Evolutionary conservation across 2,329 filamentous ascomycete genomes (phyloP).

Genomic region (Triangularia setosa): DNA sequence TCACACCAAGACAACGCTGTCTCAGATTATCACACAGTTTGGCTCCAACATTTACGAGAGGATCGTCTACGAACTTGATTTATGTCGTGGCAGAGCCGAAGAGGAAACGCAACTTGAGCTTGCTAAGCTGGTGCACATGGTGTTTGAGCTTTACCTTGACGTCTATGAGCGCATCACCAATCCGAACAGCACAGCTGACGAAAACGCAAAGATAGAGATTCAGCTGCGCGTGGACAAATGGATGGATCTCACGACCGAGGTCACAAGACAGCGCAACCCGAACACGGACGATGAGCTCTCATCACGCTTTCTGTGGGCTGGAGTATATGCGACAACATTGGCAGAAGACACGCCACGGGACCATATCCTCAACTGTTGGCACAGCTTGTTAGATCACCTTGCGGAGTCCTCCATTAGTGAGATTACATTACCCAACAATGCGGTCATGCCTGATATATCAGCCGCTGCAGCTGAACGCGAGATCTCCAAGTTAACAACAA

Average conservation of each 20-base stretch:
- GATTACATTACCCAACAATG: conserved; percentile 74
- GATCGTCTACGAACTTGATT: conserved; percentile 38
- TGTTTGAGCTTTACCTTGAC: conserved; percentile 60
- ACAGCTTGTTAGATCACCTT: conserved; percentile 52
- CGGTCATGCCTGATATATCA: conserved; percentile 83
- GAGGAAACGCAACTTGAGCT: conserved; percentile 30
- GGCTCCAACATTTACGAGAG: conserved; percentile 51
- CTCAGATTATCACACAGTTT: conserved; percentile 52
- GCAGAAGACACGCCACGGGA: conserved; percentile 52
- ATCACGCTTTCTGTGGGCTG: conserved; percentile 56
- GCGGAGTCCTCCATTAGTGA: conserved; percentile 37
- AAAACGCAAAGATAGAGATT: conserved; percentile 45
- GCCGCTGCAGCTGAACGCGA: conserved; percentile 80
- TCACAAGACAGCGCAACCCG: conserved; percentile 37
- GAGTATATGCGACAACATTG: conserved; percentile 50
- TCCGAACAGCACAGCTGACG: conserved; percentile 52
- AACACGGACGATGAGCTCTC: conserved; percentile 38
- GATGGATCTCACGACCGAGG: conserved; percentile 47
- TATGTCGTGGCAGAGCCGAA: conserved; percentile 6
- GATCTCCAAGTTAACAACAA: conserved; percentile 86
- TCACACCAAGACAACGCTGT: conserved; percentile 51
- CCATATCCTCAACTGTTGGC: conserved; percentile 56
- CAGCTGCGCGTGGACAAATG: conserved; percentile 49
- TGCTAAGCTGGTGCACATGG: conserved; percentile 50
- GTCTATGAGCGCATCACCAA: conserved; percentile 57